Base-by-base conservation (phyloP, 768 basidiomycete genomes). In the Chalciporus chontae region DNA sequence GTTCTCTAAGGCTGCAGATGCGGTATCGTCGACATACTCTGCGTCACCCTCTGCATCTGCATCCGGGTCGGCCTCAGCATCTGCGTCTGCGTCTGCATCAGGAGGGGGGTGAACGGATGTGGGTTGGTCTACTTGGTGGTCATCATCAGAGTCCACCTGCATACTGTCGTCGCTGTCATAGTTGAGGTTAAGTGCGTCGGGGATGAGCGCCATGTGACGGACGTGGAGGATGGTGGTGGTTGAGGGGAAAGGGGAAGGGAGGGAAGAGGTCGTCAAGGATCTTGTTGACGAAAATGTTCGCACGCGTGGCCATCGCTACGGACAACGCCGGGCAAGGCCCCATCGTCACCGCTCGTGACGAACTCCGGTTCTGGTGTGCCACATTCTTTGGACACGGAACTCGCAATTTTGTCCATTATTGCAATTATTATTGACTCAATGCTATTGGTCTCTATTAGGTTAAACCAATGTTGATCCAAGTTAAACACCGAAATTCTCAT, bases 81-180 rank as follows among this genome's bases (percentile, higher is more conserved):
- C 81, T 60, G 76, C 80, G 57, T 87, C 84, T 49, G 74, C 72
- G 65, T 84, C 84, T 50, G 73, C 71, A 56, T 78, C 67, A 17
- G 50, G 56, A 34, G 46, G 51, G 36, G 52, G 45, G 4, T 18
- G 62, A 6, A n/a, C 27, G 47, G 68, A 64, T 40, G 59, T 38
- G 21, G 56, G 37, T 3, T 14, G 50, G 6, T 54, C 21, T 32
- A 48, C 27, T 26, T 52, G 50, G 19, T 51, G 56, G 69, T 77
- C 76, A 54, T 68, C 60, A 64, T 79, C 80, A 51, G 80, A 81
- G 76, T 87, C 85, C 69, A 87, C 69, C 63, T 84, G 77, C 86
- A 88, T 87, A 65, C 81, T 79, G 60, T 82, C 72, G 52, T 74
- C 73, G 54, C 70, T 71, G 70, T 66, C 65, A 40, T 83, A 84